A percentile compares a stretch with the other conserved stretches of the same genome.
phyloP scores from a whole-genome alignment of 164 flowering plant species.

The Vitis cinerea region DNA sequence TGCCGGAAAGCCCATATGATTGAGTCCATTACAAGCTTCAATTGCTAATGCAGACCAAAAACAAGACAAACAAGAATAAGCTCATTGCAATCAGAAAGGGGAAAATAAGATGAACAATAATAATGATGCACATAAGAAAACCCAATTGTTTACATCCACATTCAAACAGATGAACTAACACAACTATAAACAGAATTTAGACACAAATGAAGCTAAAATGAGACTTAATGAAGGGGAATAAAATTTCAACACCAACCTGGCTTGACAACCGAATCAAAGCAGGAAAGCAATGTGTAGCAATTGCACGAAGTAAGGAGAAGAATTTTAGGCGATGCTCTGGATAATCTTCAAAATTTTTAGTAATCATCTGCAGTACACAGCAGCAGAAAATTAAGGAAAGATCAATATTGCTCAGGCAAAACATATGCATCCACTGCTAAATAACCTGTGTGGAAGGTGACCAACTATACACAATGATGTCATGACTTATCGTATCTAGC shows the following conservation, averaged over 20 bases:
- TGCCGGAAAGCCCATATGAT: conserved; percentile 99
- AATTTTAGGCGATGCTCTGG: conserved; percentile 98
- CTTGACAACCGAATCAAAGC: conserved; percentile 82
- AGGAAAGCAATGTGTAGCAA: conserved; percentile 93
- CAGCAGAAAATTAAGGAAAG: too few species aligned
- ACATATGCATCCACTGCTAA: too few species aligned
- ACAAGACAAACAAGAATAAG: background rate
- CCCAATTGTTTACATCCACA: background rate
- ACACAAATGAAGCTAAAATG: background rate
- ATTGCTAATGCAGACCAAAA: conserved; percentile 52
- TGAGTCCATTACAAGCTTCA: conserved; percentile 97
- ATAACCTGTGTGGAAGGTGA: too few species aligned
- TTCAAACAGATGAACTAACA: background rate
- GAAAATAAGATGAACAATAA: background rate
- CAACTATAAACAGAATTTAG: background rate
- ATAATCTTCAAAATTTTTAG: conserved; percentile 96
- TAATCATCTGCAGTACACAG: conserved; percentile 74
- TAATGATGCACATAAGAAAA: background rate
- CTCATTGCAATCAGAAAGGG: background rate
- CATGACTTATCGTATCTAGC: too few species aligned
- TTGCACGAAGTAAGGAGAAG: conserved; percentile 92
- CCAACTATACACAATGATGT: too few species aligned
- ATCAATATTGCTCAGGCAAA: too few species aligned
- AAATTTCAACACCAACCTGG: conserved; percentile 52
- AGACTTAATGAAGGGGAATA: background rate